Base-by-base conservation (phyloP, 2,329 filamentous ascomycete genomes). In the Sporothrix protearum region DNA sequence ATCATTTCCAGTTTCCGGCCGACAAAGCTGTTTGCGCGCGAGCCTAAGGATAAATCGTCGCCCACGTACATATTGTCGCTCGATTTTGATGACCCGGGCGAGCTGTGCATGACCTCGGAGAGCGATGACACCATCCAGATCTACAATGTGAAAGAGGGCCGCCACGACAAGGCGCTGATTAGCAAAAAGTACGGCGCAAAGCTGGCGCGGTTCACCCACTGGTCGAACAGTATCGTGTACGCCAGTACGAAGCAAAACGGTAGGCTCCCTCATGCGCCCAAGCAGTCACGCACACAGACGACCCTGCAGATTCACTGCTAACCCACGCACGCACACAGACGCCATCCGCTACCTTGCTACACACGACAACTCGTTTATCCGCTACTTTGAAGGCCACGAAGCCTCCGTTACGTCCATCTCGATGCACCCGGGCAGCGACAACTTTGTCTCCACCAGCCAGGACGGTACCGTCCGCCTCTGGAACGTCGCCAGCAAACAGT, bases 131-230 rank as follows among this genome's bases (percentile, higher is more conserved):
- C 93, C 3, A 92, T 99, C 74, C 94, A 98, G 78, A 90, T 99
- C 42, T 99, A 96, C 83, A 97, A 96, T 77, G 91, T 97, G 74
- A 92, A 92, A 77, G 94, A 97, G 75, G 96, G 96, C 4, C 92
- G 92, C 73, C 91, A 94, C 76, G 92, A 93, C 63, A 98, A 98
- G 82, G 91, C 91, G 73, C 86, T 97, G 63, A 89, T 96, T 68
- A 96, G 92, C 82, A 97, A 98, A 79, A 99, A 99, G 80, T 99
- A 99, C 77, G 96, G 96, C 73, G 94, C 93, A 22, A 96, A 97
- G 79, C 87, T 97, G 71, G 96, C 96, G 49, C 92, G 93, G 76
- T 99, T 98, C 80, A 97, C 95, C 0, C 96, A 98, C 79, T 92
- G 95, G 73, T 90, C 90, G 75, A 93, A 93, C 28, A 94, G 93